phyloP scores from a whole-genome alignment of 345 rosid species.

The Moringa oleifera region DNA sequence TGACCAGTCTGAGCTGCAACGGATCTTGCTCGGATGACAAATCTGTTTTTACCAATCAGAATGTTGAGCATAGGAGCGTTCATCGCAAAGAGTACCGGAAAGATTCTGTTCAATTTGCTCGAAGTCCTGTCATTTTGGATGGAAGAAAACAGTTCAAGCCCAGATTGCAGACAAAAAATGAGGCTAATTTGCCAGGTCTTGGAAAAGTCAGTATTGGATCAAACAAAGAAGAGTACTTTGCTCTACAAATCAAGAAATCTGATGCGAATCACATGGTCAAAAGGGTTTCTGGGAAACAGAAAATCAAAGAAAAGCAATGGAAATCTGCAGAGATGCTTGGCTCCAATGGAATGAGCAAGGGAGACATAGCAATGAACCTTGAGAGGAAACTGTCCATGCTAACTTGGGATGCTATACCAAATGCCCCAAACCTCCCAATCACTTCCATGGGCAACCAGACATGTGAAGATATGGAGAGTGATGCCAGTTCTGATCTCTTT shows the following conservation, averaged over 20 bases:
- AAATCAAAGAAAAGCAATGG: conserved; percentile 21
- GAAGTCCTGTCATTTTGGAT: conserved; percentile 25
- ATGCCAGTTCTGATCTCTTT: conserved; percentile 65
- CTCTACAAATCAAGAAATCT: conserved; percentile 27
- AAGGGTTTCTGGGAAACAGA: not conserved
- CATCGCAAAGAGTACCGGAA: conserved; percentile 17
- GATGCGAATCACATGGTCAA: conserved; percentile 10
- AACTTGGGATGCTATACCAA: conserved; percentile 75
- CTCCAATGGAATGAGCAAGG: conserved; percentile 21
- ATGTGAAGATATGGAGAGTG: conserved; percentile 53
- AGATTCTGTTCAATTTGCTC: conserved; percentile 64
- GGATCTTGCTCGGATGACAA: conserved; percentile 45
- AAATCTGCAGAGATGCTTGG: conserved; percentile 45
- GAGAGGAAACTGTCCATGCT: conserved; percentile 58
- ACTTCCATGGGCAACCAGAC: conserved; percentile 14
- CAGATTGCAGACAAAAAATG: conserved; percentile 18
- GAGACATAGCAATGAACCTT: conserved; percentile 37
- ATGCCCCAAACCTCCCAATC: conserved; percentile 19
- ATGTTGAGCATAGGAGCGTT: conserved; percentile 9
- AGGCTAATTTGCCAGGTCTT: conserved; percentile 18
- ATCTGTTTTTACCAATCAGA: conserved; percentile 27
- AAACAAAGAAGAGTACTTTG: conserved; percentile 26
- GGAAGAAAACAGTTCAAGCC: conserved; percentile 22
- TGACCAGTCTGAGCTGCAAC: conserved; percentile 37
- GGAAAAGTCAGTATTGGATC: conserved; percentile 21